Evolutionary conservation across 208 protist species (phyloP), one percentile per base, ranked within the genome.

Genomic region (Leishmania tropica): DNA sequence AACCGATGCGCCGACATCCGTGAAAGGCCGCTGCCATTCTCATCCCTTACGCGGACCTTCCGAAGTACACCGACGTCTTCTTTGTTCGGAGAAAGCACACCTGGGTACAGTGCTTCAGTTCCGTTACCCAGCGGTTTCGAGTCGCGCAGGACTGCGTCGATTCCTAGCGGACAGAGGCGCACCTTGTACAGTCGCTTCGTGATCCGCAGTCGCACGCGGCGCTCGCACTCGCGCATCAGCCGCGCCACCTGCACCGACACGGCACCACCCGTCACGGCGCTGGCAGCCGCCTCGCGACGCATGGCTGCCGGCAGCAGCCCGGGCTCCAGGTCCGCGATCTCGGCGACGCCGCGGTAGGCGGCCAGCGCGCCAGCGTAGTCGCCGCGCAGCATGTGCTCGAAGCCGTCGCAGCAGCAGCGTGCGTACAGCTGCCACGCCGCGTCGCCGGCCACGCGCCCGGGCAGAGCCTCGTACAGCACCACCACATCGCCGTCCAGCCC

Each of bases 321-420:
- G 3, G 77, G 60, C 71, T 84, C 73, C 45, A 85, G 72, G 47
- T 83, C 75, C 15, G 35, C 42, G 65, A 79, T 80, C 19, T 81
- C 81, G 56, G 45, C 77, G 71, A 85, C 81, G 28, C 42, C 75
- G 37, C 79, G 80, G 80, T 70, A 85, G 40, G 64, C 83, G 35
- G 53, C 17, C 56, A 92, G 65, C 73, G 89, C 89, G 2, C 64
- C 65, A 3, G 56, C 51, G 81, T 87, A 92, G 70, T 89, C 78
- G 48, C 86, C 86, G 51, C 74, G 80, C 79, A 87, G 68, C 88
- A 90, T 90, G 76, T 53, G 73, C n/a, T 68, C 68, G 67, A 88
- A 92, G 67, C 73, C 88, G 64, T 78, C 79, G 73, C n/a, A 56
- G 76, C 82, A 83, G 72, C 40, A 74, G 31, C 47, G 68, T 28